Base-by-base conservation (phyloP, 2,329 filamentous ascomycete species). In the Teratosphaeria gauchensis region DNA sequence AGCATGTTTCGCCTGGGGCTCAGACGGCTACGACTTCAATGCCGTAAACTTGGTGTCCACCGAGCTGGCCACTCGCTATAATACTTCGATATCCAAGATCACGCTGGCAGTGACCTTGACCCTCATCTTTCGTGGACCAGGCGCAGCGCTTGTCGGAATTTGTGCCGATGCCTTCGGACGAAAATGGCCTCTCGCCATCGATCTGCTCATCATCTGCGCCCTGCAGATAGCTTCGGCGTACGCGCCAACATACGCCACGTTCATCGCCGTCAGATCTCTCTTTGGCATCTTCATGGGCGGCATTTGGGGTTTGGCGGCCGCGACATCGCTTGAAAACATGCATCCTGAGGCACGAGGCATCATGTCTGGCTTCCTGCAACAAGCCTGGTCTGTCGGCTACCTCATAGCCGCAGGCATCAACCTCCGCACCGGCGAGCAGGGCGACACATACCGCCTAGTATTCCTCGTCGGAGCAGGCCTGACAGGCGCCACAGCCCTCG, bases 221-320 rank as follows among this genome's bases (percentile, higher is more conserved):
- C 78, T 92, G 9, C 87, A 92, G 71, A 82, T 91, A 59, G 88
- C 84, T 28, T 94, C 90, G 19, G 90, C 90, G 65, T 94, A 90
- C 74, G 82, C 84, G 69, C 67, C 71, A 0, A 91, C 86, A 0
- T 94, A 90, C 70, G 72, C 80, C 57, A 82, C 89, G 66, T 92
- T 92, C 71, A 75, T 91, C n/a, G 87, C 83, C 8, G 87, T 90
- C 1, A 80, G 88, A 55, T 83, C 83, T 61, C 74, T 90, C 12
- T 91, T 90, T 66, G 88, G 88, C 21, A 76, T 91, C 12, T 89
- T 89, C 73, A 91, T 91, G 88, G 88, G 88, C 42, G 88, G 88
- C 65, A 84, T 91, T 57, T 68, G 90, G 71, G 88, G 88, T 38
- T 89, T 90, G 66, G 87, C 87, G 38, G 86, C 89, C 52, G 86